These are phyloP conservation scores for Arthroderma uncinatum DNA, from an alignment of 2,329 filamentous ascomycete genomes.

Conservation along the genomic window DNA sequence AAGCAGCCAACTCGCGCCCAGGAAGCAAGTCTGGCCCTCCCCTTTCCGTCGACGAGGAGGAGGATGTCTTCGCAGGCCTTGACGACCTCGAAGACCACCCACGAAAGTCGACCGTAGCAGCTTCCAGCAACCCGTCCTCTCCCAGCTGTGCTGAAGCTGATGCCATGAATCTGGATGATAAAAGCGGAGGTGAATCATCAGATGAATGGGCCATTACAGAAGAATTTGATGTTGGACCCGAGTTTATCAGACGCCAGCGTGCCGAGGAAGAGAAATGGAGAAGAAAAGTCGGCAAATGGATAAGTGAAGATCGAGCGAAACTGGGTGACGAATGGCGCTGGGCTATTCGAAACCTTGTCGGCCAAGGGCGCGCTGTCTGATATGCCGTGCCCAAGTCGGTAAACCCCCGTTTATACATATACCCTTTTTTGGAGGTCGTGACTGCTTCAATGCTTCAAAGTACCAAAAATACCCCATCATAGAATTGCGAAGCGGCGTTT, in stretches of 20 bases:
- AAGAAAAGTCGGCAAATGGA: constrained; percentile 78
- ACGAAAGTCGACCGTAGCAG: constrained; percentile 15
- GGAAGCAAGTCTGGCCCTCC: constrained; percentile 30
- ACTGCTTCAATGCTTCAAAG: background rate
- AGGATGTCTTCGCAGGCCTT: constrained; percentile 91
- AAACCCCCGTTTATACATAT: background rate
- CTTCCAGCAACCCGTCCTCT: constrained; percentile 5
- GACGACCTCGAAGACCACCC: constrained; percentile 69
- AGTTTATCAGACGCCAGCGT: constrained; percentile 78
- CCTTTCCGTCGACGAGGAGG: constrained; percentile 60
- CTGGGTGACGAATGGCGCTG: constrained; percentile 58
- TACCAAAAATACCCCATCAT: constrained; percentile 3
- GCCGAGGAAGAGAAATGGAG: constrained; percentile 90
- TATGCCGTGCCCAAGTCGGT: background rate
- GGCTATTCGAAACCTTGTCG: constrained; percentile 48
- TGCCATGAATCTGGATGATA: constrained; percentile 27
- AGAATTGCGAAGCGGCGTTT: background rate
- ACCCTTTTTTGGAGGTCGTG: background rate
- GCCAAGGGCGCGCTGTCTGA: constrained; percentile 5
- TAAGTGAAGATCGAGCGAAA: constrained; percentile 44
- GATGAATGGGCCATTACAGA: constrained; percentile 83
- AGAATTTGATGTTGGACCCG: constrained; percentile 93
- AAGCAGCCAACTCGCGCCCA: constrained; percentile 47
- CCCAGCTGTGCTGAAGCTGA: constrained; percentile 19
- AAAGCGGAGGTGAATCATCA: constrained; percentile 33